phyloP scores from a whole-genome alignment of 352 stramenopile genomes.

The Phytophthora pluvialis region DNA sequence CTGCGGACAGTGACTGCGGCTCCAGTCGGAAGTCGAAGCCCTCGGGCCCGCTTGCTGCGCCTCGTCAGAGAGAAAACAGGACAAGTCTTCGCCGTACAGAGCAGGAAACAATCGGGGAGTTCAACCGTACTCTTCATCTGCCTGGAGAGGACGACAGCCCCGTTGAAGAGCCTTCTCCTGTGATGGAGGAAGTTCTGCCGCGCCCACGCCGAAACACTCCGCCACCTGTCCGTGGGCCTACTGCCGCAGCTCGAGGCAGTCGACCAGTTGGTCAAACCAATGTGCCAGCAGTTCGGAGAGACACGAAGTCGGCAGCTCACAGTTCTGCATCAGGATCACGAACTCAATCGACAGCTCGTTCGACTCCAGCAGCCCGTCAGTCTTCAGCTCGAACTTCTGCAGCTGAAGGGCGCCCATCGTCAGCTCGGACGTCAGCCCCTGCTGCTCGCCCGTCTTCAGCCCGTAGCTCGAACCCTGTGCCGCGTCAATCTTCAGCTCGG shows the following conservation, averaged over 20 bases:
- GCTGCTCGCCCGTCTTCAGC: constrained; percentile 9
- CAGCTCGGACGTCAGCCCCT: not conserved
- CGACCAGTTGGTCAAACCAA: constrained; percentile 6
- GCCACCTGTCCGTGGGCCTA: constrained; percentile 3
- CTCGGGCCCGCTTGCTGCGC: constrained; percentile 12
- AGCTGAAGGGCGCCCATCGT: not conserved
- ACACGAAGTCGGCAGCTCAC: constrained; percentile 3
- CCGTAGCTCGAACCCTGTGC: not conserved
- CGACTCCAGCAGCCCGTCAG: not conserved
- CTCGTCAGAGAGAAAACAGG: constrained; percentile 18
- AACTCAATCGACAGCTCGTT: constrained; percentile 1
- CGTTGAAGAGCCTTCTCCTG: constrained; percentile 25
- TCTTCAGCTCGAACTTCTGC: not conserved
- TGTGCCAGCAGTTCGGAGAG: constrained; percentile 6
- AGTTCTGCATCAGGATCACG: constrained; percentile 7
- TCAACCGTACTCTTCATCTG: constrained; percentile 31
- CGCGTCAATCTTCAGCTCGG: constrained; percentile 3
- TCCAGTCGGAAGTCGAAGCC: constrained; percentile 28
- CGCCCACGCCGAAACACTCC: constrained; percentile 24
- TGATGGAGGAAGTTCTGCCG: constrained; percentile 25
- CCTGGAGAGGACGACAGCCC: constrained; percentile 27
- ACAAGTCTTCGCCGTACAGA: constrained; percentile 37
- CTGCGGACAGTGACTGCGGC: constrained; percentile 19
- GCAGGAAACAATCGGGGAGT: constrained; percentile 40
- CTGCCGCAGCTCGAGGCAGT: constrained; percentile 1